A percentile compares a stretch with the other conserved stretches of the same genome.
These are phyloP conservation scores for Pisolithus marmoratus DNA, from an alignment of 768 basidiomycete species.

Conservation along the genomic window DNA sequence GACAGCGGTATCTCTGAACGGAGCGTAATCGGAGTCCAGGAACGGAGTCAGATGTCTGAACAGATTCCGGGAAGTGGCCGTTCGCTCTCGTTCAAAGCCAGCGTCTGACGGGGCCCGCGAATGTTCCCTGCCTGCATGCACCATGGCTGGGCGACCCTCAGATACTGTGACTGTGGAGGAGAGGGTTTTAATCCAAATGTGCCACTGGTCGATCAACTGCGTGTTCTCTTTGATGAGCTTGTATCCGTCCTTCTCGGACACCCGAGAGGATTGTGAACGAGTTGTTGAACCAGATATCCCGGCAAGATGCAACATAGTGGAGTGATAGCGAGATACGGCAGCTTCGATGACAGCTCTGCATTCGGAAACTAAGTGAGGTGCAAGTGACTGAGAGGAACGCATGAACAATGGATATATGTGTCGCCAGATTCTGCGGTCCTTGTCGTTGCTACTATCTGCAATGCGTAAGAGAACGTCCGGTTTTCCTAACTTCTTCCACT, in stretches of 20 bases:
- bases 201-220: slow-evolving; percentile 68
- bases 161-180: slow-evolving; percentile 72
- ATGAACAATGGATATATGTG: slow-evolving; percentile 65
- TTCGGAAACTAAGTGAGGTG: slow-evolving; percentile 37
- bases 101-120: slow-evolving; percentile 64
- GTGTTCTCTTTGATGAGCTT: slow-evolving; percentile 54
- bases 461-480: slow-evolving; percentile 58
- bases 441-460: slow-evolving; percentile 62
- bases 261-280: slow-evolving; percentile 34
- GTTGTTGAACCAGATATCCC: slow-evolving; percentile 59
- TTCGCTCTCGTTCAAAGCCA: slow-evolving; percentile 74
- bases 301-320: slow-evolving; percentile 65
- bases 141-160: slow-evolving; percentile 53
- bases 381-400: slow-evolving; percentile 46
- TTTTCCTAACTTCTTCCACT: slow-evolving; percentile 57
- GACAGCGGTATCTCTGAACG: slow-evolving; percentile 83
- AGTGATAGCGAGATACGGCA: slow-evolving; percentile 65
- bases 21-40: slow-evolving; percentile 77
- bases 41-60: slow-evolving; percentile 85
- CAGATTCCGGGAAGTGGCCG: slow-evolving; percentile 75
- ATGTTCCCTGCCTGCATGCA: slow-evolving; percentile 57
- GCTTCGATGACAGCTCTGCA: slow-evolving; percentile 67
- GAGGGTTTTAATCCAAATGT: slow-evolving; percentile 78
- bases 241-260: slow-evolving; percentile 46
- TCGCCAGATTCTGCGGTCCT: slow-evolving; percentile 71